Base-by-base conservation (phyloP, 1,284 basidiomycete genomes). In the Trametes versicolor region DNA sequence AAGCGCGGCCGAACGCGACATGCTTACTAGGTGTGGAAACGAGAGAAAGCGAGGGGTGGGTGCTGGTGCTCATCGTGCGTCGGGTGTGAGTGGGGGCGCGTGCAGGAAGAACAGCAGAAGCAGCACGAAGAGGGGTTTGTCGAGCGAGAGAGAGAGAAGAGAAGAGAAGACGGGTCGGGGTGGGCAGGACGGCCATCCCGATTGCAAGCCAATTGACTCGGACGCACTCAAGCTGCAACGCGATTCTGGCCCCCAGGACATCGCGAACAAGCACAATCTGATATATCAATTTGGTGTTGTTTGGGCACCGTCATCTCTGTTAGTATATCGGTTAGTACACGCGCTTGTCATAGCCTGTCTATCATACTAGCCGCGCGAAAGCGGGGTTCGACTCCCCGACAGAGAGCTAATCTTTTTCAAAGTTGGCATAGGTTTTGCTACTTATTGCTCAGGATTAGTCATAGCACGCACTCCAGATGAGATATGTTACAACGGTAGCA, bases 11-110 rank as follows among this genome's bases (percentile, higher is more conserved):
- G 45, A 21, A 25, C n/a, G 41, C 27, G 23, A 13, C 32, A n/a
- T 49, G 71, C 77, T 61, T 70, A 88, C 87, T 72, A n/a, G 78
- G 36, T 17, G 87, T 90, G 27, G 85, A 85, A 58, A 92, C 83
- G 66, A 82, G 76, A 15, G 73, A 78, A 63, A 91, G 74, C 10
- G 86, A 82, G 21, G 82, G 67, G 74, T 89, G 85, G 8, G 87
- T 88, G 32, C 75, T 66, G 52, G 67, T 72, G 55, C 82, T 79
- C 82, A 85, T 85, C 12, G 61, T 71, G 58, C 72, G 68, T 51
- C 56, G 10, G 37, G 50, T 10, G 51, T 27, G 52, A n/a, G n/a
- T 29, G 19, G 32, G 39, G 4, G 32, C 21, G 41, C n/a, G 21
- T 15, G 25, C 5, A 27, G 48, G 1, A 15, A 12, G 10, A 23